These are phyloP conservation scores for Xylariaceae sp. DNA, from an alignment of 2,329 filamentous ascomycete species.

Conservation along the genomic window DNA sequence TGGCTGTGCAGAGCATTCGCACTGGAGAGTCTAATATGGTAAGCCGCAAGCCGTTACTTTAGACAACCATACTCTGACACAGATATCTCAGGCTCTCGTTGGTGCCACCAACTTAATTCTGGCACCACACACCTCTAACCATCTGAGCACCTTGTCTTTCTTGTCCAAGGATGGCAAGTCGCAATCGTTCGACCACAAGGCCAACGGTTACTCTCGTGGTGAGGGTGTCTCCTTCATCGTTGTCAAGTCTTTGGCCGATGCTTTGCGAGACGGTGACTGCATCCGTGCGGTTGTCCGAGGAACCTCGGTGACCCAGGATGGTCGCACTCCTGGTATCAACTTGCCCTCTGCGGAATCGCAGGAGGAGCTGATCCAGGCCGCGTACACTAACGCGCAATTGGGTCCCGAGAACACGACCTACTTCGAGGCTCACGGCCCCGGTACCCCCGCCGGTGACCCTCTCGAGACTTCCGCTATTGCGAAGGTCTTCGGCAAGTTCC, in stretches of 20 bases:
- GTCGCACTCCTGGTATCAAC: constrained; percentile 39
- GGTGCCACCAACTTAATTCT: constrained; percentile 28
- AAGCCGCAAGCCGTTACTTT: constrained; percentile 2
- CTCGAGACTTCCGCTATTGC: constrained; percentile 37
- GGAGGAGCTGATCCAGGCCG: constrained; percentile 35
- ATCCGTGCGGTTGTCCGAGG: constrained; percentile 38
- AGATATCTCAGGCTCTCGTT: constrained; percentile 22
- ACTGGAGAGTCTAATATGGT: constrained; percentile 32
- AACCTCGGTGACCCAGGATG: constrained; percentile 41
- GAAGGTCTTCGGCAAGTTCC: constrained; percentile 25
- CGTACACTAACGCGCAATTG: constrained; percentile 30
- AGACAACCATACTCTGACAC: background rate
- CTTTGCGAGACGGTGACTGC: constrained; percentile 42
- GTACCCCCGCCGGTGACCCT: constrained; percentile 39
- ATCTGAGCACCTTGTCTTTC: constrained; percentile 27
- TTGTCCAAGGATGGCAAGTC: constrained; percentile 26
- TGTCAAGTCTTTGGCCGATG: constrained; percentile 45
- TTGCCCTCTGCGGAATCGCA: constrained; percentile 31
- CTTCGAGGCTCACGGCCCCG: constrained; percentile 38
- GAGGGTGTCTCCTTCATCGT: constrained; percentile 46
- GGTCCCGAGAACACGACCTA: constrained; percentile 29
- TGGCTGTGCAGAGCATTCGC: constrained; percentile 36
- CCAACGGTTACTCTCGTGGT: constrained; percentile 38
- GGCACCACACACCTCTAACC: constrained; percentile 29
- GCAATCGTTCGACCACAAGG: constrained; percentile 28